Percentiles rank a stretch among this genome's conserved stretches.
Conservation (phyloP, 2,329 filamentous ascomycete genomes). For the Xylaria sp. region DNA sequence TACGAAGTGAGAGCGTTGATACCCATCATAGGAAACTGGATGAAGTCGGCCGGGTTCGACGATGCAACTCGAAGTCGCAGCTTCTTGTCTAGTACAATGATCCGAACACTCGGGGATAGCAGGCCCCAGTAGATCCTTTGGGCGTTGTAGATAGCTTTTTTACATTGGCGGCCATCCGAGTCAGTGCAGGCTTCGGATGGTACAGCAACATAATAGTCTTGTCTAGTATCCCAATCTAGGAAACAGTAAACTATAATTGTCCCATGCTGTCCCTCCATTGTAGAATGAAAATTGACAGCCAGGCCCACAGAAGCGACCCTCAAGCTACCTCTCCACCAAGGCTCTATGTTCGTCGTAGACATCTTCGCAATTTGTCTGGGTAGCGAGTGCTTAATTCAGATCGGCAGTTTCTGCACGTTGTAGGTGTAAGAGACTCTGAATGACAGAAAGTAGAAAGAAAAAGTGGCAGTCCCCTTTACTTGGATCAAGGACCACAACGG, state of each 20-base stretch:
- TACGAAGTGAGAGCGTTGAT: background rate
- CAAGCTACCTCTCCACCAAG: constrained; percentile 1
- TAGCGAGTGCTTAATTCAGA: background rate
- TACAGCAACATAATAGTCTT: background rate
- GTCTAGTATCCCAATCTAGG: constrained; percentile 1
- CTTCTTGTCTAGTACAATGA: background rate
- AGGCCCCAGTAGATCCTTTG: background rate
- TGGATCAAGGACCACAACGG: too few relatives aligned
- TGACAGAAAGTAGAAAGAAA: too few relatives aligned
- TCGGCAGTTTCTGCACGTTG: background rate
- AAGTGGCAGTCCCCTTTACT: too few relatives aligned
- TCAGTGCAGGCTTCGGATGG: background rate
- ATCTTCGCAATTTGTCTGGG: background rate
- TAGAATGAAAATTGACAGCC: background rate
- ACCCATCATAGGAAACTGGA: background rate
- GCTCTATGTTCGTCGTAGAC: constrained; percentile 6
- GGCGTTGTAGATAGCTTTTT: background rate
- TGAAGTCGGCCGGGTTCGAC: background rate
- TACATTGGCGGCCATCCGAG: too few relatives aligned
- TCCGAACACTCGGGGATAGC: background rate
- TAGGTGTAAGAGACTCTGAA: background rate
- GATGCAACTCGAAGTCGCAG: background rate
- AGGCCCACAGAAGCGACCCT: background rate
- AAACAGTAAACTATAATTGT: background rate
- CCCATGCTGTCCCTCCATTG: background rate